Evolutionary conservation across 2,329 filamentous ascomycete species (phyloP).

Genomic region (Paecilomyces sp.): DNA sequence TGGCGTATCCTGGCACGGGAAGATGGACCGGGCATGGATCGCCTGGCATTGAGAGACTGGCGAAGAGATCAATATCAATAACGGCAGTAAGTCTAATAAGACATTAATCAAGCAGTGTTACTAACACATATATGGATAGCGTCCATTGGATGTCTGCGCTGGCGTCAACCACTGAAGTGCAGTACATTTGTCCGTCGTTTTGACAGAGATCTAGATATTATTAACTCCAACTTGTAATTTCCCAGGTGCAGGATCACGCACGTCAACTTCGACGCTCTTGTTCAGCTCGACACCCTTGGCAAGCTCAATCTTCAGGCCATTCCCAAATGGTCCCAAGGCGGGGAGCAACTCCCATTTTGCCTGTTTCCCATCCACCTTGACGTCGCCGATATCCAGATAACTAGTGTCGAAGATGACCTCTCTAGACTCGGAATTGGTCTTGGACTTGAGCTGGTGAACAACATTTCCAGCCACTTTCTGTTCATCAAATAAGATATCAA

Average conservation of each 20-base stretch:
- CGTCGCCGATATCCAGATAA: constrained; percentile 63
- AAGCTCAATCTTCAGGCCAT: constrained; percentile 42
- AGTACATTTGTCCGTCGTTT: constrained; percentile 82
- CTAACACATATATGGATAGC: constrained; percentile 84
- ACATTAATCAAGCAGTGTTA: not conserved
- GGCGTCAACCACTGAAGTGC: constrained; percentile 93
- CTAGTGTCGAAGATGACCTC: constrained; percentile 88
- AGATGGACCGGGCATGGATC: constrained; percentile 87
- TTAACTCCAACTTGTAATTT: constrained; percentile 1
- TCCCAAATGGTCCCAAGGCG: constrained; percentile 61
- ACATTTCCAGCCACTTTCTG: constrained; percentile 73
- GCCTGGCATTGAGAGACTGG: constrained; percentile 87
- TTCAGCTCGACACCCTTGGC: constrained; percentile 40
- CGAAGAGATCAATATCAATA: constrained; percentile 1
- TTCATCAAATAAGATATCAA: constrained; percentile 76
- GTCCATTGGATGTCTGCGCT: constrained; percentile 89
- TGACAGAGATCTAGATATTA: constrained; percentile 53
- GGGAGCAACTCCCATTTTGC: constrained; percentile 65
- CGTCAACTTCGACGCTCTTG: constrained; percentile 42
- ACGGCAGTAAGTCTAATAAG: not conserved
- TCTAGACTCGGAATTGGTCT: constrained; percentile 63
- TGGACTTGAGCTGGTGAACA: constrained; percentile 65
- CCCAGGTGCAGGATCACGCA: constrained; percentile 15
- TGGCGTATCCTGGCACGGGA: constrained; percentile 95
- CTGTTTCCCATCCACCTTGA: constrained; percentile 61